These are phyloP conservation scores for Flaveria sonorensis DNA, from an alignment of 129 eudicot genomes.

Conservation along the genomic window DNA sequence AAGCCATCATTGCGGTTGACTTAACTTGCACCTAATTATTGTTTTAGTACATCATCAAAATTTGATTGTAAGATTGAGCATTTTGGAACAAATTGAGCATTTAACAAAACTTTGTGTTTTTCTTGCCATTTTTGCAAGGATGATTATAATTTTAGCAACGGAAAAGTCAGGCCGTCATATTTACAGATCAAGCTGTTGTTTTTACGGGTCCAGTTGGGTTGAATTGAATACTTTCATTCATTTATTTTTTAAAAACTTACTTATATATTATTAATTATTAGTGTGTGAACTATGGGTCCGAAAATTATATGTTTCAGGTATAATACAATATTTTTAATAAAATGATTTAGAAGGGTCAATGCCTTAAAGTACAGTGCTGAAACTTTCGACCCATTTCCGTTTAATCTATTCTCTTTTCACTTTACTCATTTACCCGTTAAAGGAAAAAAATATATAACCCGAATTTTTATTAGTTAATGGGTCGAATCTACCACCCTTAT, in stretches of 20 bases:
- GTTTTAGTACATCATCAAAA: neutral
- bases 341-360: neutral
- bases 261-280: neutral
- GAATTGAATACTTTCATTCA: neutral
- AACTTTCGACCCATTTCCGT: neutral
- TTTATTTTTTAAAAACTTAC: neutral
- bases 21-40: conserved; percentile 10
- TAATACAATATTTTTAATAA: neutral
- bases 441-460: neutral
- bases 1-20: neutral
- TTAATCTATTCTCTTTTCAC: neutral
- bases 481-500: neutral
- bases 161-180: neutral
- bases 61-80: conserved; percentile 3
- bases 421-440: neutral
- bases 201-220: neutral
- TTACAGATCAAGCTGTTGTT: neutral
- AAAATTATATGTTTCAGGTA: neutral
- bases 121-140: neutral
- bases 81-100: neutral
- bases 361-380: neutral
- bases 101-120: neutral
- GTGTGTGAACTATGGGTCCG: neutral
- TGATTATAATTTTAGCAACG: neutral
- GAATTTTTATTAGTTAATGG: neutral